These are phyloP conservation scores for Lactifluus subvellereus DNA, from an alignment of 768 basidiomycete species.

Conservation along the genomic window DNA sequence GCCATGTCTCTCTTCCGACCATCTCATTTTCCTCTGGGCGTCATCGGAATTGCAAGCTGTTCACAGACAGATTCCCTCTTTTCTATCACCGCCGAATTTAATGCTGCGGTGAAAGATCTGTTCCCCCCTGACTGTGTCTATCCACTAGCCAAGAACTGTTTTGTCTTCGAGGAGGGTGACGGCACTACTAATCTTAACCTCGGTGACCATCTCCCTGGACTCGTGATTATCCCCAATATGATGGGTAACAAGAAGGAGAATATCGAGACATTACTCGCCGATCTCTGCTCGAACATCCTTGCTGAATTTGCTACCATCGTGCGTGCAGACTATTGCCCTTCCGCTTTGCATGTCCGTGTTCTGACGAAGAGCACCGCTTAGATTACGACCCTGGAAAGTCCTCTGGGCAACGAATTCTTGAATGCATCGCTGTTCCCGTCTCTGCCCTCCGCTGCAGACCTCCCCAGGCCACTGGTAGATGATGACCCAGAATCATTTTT, in stretches of 20 bases:
- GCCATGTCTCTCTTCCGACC: conserved; percentile 68
- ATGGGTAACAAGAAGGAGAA: conserved; percentile 88
- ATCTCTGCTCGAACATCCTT: conserved; percentile 82
- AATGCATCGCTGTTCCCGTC: conserved; percentile 62
- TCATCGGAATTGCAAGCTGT: conserved; percentile 81
- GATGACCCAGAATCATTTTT: conserved; percentile 41
- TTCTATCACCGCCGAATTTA: conserved; percentile 59
- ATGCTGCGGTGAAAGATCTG: conserved; percentile 53
- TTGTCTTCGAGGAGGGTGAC: conserved; percentile 73
- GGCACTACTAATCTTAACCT: conserved; percentile 51
- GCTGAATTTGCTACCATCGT: conserved; percentile 84
- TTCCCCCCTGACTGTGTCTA: conserved; percentile 64
- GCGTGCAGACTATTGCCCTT: conserved; percentile 29
- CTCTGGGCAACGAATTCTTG: conserved; percentile 79
- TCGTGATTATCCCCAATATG: conserved; percentile 74
- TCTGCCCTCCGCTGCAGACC: conserved; percentile 54
- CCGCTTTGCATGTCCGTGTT: not conserved
- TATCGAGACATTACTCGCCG: conserved; percentile 82
- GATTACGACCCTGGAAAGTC: conserved; percentile 76
- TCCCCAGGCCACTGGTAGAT: conserved; percentile 51
- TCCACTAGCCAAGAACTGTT: conserved; percentile 76
- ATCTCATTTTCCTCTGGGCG: conserved; percentile 79
- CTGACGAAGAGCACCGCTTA: conserved; percentile 29
- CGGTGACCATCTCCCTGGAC: conserved; percentile 50
- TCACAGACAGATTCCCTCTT: conserved; percentile 48